Evolutionary conservation across 108 stramenopile genomes (phyloP), one percentile per base, ranked within the genome.

Genomic region (Seminavis robusta): DNA sequence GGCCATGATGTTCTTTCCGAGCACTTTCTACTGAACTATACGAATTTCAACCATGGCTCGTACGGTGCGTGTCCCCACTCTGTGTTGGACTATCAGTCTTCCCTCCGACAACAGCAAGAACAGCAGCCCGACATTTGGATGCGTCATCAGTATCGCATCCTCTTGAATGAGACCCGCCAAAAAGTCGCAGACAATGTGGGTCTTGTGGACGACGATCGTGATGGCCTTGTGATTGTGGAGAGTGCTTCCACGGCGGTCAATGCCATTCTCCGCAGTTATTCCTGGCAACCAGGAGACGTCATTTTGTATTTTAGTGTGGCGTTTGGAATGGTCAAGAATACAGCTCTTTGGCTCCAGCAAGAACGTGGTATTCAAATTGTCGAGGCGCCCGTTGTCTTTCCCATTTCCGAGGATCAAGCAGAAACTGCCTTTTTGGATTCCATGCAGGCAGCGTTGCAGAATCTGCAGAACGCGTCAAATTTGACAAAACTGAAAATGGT

Each of bases 311-410:
- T 66, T 38, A 31, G 29, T 5, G 33, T 33, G 13, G 65, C 65
- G 27, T 66, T 58, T 66, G 54, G 42, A n/a, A 66, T 66, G 65
- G 56, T 66, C 11, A 57, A 52, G 37, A 42, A 66, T 40, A 66
- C 65, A 1, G 50, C 52, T 2, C 25, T 19, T 4, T 66, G 37
- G 36, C 21, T 66, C n/a, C 16, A 30, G 30, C 5, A 32, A 3
- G 31, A 28, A 47, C 38, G 20, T 23, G 56, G 56, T 20, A 30
- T 66, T 11, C 19, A 47, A 11, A 37, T 66, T 5, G 45, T 48
- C 2, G 46, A 30, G 5, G 36, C 44, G 3, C 50, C 44, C 8
- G 33, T 66, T 25, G 31, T 3, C 1, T 56, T 53, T 47, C 65
- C 65, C 11, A 60, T 60, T 36, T 28, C 59, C 9, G 29, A 47